Conservation (phyloP, 2,329 filamentous ascomycete species). For the Xylariaceae sp. region DNA sequence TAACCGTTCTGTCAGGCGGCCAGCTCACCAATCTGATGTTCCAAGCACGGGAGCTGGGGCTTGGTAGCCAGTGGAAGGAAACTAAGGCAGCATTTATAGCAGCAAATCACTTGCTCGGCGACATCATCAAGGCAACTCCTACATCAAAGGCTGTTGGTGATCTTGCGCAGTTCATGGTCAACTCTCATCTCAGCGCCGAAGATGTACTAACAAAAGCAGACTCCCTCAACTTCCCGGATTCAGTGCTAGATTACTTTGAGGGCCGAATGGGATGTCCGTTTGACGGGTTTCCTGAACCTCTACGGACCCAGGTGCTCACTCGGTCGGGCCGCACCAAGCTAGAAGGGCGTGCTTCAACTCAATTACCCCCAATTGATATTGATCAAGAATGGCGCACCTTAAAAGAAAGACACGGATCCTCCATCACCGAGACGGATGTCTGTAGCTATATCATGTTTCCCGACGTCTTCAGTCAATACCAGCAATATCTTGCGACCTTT, state of each 20-base stretch:
- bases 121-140: constrained; percentile 3
- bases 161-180: constrained; percentile 4
- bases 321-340: too few relatives aligned
- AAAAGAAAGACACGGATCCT: too few relatives aligned
- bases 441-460: too few relatives aligned
- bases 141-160: constrained; percentile 3
- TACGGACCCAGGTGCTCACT: too few relatives aligned
- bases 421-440: too few relatives aligned
- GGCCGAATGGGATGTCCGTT: constrained; percentile 1
- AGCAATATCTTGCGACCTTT: too few relatives aligned
- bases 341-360: too few relatives aligned
- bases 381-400: too few relatives aligned
- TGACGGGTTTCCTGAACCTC: constrained; percentile 1
- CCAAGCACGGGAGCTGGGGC: constrained; percentile 1
- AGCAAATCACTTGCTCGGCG: background rate
- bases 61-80: constrained; percentile 1
- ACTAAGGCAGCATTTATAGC: background rate
- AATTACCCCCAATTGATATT: too few relatives aligned
- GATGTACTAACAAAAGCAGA: background rate
- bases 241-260: constrained; percentile 1
- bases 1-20: too few relatives aligned
- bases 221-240: background rate
- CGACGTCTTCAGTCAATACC: too few relatives aligned
- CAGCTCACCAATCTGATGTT: constrained; percentile 3
- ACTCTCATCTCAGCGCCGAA: background rate